Evolutionary conservation across 768 basidiomycete species (phyloP).

Genomic region (Cubamyces sp.): DNA sequence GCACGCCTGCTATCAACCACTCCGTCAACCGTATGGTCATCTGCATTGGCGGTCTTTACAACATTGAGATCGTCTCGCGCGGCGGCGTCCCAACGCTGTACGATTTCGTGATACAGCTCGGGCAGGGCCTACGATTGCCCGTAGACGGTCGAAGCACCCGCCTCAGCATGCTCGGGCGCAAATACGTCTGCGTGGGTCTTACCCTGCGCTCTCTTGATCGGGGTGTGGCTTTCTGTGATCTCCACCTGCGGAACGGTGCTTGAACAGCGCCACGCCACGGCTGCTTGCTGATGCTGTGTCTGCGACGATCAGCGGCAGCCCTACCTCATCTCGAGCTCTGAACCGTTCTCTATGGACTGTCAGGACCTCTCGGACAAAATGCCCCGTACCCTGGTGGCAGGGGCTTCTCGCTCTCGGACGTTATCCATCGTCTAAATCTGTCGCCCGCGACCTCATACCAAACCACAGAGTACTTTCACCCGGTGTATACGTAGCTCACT

Average conservation of each 20-base stretch:
- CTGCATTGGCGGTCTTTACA: constrained; percentile 6
- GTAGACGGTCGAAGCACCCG: not conserved
- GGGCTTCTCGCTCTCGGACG: not conserved
- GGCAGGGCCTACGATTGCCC: constrained; percentile 5
- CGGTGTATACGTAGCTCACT: no score
- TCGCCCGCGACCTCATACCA: no score
- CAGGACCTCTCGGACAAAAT: not conserved
- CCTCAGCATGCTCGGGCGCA: not conserved
- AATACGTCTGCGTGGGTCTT: constrained; percentile 4
- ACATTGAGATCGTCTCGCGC: constrained; percentile 12
- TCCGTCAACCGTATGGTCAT: constrained; percentile 13
- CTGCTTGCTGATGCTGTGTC: not conserved
- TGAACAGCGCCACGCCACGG: not conserved
- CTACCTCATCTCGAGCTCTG: not conserved
- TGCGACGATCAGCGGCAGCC: not conserved
- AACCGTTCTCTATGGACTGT: not conserved
- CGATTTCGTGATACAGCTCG: constrained; percentile 20
- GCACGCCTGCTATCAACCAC: constrained; percentile 19
- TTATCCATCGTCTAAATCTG: no score
- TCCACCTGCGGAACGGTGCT: constrained; percentile 4
- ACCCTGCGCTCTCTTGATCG: constrained; percentile 1
- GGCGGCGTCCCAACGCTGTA: constrained; percentile 11
- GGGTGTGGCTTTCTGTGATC: constrained; percentile 15
- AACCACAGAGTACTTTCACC: no score
- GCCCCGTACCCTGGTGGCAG: not conserved